A percentile compares a stretch with the other conserved stretches of the same genome.
These are phyloP conservation scores for Hymenoscyphus linearis DNA, from an alignment of 2,329 filamentous ascomycete genomes.

Conservation along the genomic window DNA sequence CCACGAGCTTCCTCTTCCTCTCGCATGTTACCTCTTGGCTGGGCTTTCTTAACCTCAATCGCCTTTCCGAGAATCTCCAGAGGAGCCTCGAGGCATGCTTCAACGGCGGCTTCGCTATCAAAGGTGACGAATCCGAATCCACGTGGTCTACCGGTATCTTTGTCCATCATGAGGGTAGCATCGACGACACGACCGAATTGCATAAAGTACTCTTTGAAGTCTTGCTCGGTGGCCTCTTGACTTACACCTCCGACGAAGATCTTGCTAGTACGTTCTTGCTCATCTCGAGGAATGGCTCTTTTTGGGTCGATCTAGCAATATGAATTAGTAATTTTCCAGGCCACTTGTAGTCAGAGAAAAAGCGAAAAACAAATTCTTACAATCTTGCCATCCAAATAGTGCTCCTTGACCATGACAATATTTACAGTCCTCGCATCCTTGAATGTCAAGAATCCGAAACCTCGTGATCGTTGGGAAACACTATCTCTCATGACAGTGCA, in stretches of 20 bases:
- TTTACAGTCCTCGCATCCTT: constrained; percentile 97
- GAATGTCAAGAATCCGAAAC: constrained; percentile 97
- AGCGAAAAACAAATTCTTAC: constrained; percentile 49
- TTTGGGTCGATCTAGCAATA: constrained; percentile 79
- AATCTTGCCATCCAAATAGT: constrained; percentile 96
- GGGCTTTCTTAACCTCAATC: constrained; percentile 97
- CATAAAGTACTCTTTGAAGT: constrained; percentile 95
- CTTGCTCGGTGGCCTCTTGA: constrained; percentile 92
- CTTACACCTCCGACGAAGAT: constrained; percentile 98
- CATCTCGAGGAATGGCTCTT: constrained; percentile 91
- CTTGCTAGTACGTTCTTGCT: constrained; percentile 97
- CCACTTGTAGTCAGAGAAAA: constrained; percentile 12
- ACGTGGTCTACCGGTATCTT: constrained; percentile 93
- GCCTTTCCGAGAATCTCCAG: constrained; percentile 92
- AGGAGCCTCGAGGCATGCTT: constrained; percentile 77
- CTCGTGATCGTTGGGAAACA: constrained; percentile 84
- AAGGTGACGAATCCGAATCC: constrained; percentile 99
- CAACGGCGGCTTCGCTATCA: constrained; percentile 90
- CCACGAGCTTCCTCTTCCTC: constrained; percentile 73
- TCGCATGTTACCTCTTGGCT: constrained; percentile 88
- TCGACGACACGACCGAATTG: constrained; percentile 95
- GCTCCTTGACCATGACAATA: constrained; percentile 99
- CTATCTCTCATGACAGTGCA: constrained; percentile 99
- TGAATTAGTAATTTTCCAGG: constrained; percentile 29
- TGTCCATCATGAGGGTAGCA: constrained; percentile 99